Evolutionary conservation across 1,139 yeast species (phyloP), one percentile per base, ranked within the genome.

Genomic region (Pichia sp.): DNA sequence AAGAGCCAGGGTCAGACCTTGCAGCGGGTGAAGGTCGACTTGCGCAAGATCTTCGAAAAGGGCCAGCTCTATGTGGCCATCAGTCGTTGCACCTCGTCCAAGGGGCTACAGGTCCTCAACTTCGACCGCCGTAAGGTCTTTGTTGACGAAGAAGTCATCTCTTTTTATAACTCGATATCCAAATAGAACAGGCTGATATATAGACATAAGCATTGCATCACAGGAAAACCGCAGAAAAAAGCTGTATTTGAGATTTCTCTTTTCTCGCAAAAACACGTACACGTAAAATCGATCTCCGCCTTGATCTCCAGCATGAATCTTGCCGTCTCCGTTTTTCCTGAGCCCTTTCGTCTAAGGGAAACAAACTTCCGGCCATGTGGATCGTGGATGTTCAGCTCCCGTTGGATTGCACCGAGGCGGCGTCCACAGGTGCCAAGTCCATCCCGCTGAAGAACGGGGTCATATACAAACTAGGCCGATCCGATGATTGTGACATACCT

Each of bases 1-100:
- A 90, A 90, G 65, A 85, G 96, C 0, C 97, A 90, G 70, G 97
- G 97, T 1, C 97, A 90, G 71, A 88, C 97, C 0, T 76, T 90
- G 51, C 84, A 81, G 44, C 71, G 95, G 55, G 84, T 90, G n/a
- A 78, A 81, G 60, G 93, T 90, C 5, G 95, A 90, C 64, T 72
- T 90, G 54, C 73, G 78, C 34, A 79, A 77, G 61, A 80, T 85
- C 34, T 90, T 90, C 66, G 97, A 89, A 67, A 84, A 81, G 50
- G 96, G 96, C 14, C 96, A 89, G 65, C 93, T 87, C 2, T 89
- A 89, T 65, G 97, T 91, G 24, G 97, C 99, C 0, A 75, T 92
- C 41, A 88, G 96, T 42, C 79, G 99, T 71, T 97, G 97, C 2
- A 88, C 87, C 0, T 79, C 85, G 46, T 82, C 82, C 58, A 90